Conservation (phyloP, 2,329 filamentous ascomycete genomes). For the Aphanocladium album region DNA sequence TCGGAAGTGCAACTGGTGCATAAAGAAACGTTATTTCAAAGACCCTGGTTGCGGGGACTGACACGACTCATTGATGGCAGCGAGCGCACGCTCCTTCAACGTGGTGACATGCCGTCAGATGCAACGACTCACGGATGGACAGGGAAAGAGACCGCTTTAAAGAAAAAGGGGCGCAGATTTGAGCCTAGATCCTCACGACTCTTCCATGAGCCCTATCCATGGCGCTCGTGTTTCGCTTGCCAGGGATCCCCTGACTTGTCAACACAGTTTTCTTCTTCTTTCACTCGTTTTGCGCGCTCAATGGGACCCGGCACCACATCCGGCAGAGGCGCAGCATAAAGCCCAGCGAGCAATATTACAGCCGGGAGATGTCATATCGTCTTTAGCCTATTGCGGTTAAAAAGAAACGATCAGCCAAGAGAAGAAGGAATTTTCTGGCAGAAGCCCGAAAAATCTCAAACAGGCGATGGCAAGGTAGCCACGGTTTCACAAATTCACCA, state of each 20-base stretch:
- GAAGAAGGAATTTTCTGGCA: neutral
- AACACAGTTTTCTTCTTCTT: neutral
- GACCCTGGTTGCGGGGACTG: neutral
- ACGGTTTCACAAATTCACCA: neutral
- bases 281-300: neutral
- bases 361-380: neutral
- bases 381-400: neutral
- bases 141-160: neutral
- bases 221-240: neutral
- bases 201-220: neutral
- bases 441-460: neutral
- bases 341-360: neutral
- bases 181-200: constrained; percentile 1
- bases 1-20: neutral
- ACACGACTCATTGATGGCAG: neutral
- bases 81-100: neutral
- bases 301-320: neutral
- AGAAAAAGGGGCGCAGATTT: neutral
- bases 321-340: neutral
- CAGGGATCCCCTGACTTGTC: neutral
- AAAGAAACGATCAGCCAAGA: neutral
- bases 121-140: neutral
- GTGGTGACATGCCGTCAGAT: neutral
- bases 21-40: neutral
- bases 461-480: neutral